A percentile compares a stretch with the other conserved stretches of the same genome.
phyloP scores from a whole-genome alignment of 176 grass and related monocot genomes.

The Triticum turgidum region DNA sequence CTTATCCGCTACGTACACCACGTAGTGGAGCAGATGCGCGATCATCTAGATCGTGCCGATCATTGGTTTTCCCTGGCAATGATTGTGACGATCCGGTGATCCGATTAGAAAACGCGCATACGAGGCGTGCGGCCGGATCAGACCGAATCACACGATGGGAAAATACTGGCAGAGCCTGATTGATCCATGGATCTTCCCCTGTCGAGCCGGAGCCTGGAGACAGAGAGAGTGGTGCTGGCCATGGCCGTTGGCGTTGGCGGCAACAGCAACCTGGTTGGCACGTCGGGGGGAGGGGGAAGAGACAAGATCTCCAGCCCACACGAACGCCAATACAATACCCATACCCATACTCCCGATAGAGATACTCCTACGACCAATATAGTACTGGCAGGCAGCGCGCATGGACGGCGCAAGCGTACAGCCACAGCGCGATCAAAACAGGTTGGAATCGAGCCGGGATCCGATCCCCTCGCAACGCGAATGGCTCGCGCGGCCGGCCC shows the following conservation, averaged over 20 bases:
- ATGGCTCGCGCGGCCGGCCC: slow-evolving; percentile 1
- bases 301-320: slow-evolving; percentile 43
- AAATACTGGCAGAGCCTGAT: background rate
- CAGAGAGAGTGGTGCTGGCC: slow-evolving; percentile 31
- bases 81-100: background rate
- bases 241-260: slow-evolving; percentile 26
- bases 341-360: background rate
- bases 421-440: background rate
- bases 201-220: background rate
- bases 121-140: background rate
- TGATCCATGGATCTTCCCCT: slow-evolving; percentile 19
- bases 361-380: background rate
- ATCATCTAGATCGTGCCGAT: slow-evolving; percentile 24
- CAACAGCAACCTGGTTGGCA: slow-evolving; percentile 41
- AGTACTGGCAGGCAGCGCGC: background rate
- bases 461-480: background rate
- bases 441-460: background rate
- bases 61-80: background rate
- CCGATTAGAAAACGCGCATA: background rate
- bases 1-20: slow-evolving; percentile 16
- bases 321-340: slow-evolving; percentile 37
- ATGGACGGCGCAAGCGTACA: background rate
- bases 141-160: slow-evolving; percentile 12
- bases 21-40: background rate
- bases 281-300: slow-evolving; percentile 24